Percentiles rank a stretch among this genome's conserved stretches.
These are phyloP conservation scores for Nothophytophthora sp. DNA, from an alignment of 352 stramenopile species.

Conservation along the genomic window DNA sequence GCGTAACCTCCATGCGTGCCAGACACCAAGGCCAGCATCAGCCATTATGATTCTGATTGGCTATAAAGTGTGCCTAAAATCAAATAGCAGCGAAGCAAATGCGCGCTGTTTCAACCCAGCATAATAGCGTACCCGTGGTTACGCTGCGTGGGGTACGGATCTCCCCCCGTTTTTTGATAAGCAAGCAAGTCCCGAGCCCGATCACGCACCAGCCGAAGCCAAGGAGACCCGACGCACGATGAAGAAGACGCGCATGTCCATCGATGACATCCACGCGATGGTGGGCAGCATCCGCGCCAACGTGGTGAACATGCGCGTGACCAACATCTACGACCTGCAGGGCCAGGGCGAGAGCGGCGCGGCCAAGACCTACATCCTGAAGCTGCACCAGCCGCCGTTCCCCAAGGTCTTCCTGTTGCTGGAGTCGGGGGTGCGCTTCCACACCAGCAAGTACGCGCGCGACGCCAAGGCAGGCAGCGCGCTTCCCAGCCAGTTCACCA, in stretches of 20 bases:
- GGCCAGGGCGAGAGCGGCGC: slow-evolving; percentile 81
- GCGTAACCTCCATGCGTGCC: too few relatives aligned
- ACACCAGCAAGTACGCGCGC: slow-evolving; percentile 92
- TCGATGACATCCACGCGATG: slow-evolving; percentile 89
- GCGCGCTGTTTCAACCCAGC: too few relatives aligned
- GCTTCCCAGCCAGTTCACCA: slow-evolving; percentile 95
- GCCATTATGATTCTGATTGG: too few relatives aligned
- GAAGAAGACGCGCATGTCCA: slow-evolving; percentile 89
- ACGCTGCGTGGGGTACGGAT: too few relatives aligned
- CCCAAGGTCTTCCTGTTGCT: slow-evolving; percentile 95
- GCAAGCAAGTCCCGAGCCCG: not conserved
- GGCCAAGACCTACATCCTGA: slow-evolving; percentile 93
- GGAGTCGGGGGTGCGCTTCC: slow-evolving; percentile 97
- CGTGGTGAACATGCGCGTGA: slow-evolving; percentile 91
- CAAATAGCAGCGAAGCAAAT: too few relatives aligned
- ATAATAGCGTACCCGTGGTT: too few relatives aligned
- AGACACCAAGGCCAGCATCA: too few relatives aligned
- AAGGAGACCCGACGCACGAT: slow-evolving; percentile 30
- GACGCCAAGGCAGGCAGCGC: slow-evolving; percentile 54
- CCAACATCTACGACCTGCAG: slow-evolving; percentile 97
- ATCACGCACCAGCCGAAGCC: not conserved
- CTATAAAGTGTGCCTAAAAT: too few relatives aligned
- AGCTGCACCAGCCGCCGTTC: slow-evolving; percentile 89
- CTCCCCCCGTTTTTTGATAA: too few relatives aligned
- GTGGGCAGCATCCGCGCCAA: slow-evolving; percentile 85